Evolutionary conservation across 83 land plant genomes (phyloP), one percentile per base, ranked within the genome.

Genomic region (Isoetes engelmannii): DNA sequence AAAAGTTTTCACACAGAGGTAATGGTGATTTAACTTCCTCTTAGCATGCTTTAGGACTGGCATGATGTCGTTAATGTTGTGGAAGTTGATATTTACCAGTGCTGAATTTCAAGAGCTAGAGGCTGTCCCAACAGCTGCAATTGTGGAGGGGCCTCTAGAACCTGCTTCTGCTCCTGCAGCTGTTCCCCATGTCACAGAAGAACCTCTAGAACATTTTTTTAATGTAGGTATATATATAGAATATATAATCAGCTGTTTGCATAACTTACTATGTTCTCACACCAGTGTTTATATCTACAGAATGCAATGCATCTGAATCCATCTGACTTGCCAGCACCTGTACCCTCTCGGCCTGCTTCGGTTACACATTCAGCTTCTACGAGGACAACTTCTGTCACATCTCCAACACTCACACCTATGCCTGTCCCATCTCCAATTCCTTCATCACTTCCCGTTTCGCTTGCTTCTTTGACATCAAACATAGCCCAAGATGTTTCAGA

Each of bases 71-170:
- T 67, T 67, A 18, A 12, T 67, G 67, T 13, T 12, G 70, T 15
- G 67, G 17, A 60, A 18, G 8, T 18, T 20, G 43, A 6, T 5
- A 44, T 45, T 41, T 12, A 59, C 45, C 81, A 78, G 42, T 57
- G 75, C 83, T 70, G 92, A 85, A 72, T 88, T 85, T 77, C 89
- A 83, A 67, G 92, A 88, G 62, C 80, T 88, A 19, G 92, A 88
- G 75, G 80, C 76, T 41, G 81, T 81, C 45, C 86, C 92, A 72
- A 80, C 75, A 56, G 66, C 67, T 15, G 75, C 82, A 18, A 74
- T 75, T 6, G 83, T 85, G 48, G 89, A 88, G 69, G 89, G 86
- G 43, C 84, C 84, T 44, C 70, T 85, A 37, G 92, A 88, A 75
- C 60, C 80, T 44, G 64, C 82, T 43, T 57, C 79, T 62, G 21